Conservation (phyloP, 345 rosid genomes). For the Brassica incana region DNA sequence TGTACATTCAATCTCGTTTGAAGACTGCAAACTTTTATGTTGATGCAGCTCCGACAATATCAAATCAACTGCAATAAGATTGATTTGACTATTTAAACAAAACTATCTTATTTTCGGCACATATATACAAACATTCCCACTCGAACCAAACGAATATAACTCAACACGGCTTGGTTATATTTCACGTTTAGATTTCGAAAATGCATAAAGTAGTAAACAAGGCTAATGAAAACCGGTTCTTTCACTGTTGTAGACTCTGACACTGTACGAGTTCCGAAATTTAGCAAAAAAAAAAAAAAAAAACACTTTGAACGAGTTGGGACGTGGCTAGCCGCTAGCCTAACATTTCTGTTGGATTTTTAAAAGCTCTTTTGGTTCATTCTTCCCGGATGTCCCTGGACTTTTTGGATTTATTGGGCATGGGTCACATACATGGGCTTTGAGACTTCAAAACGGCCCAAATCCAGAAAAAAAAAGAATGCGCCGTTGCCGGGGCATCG, state of each 20-base stretch:
- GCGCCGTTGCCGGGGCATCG: slow-evolving; percentile 60
- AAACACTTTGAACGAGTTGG: neutral
- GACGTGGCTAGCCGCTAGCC: neutral
- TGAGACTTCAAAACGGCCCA: neutral
- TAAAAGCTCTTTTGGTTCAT: neutral
- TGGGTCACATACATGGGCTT: neutral
- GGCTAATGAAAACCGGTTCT: neutral
- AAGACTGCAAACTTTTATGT: neutral
- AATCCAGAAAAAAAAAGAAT: neutral
- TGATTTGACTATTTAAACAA: neutral
- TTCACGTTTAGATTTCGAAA: neutral
- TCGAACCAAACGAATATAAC: neutral
- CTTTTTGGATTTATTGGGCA: neutral
- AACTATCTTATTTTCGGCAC: neutral
- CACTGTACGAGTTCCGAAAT: neutral
- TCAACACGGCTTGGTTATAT: neutral
- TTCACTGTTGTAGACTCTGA: neutral
- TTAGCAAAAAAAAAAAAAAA: too few relatives aligned
- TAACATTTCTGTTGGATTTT: neutral
- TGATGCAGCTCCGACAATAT: neutral
- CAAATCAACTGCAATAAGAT: neutral
- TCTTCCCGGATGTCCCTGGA: neutral
- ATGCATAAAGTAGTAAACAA: neutral
- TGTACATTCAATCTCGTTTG: neutral
- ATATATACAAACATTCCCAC: neutral